phyloP scores from a whole-genome alignment of 805 yeast species.

The Candida tallmaniae region DNA sequence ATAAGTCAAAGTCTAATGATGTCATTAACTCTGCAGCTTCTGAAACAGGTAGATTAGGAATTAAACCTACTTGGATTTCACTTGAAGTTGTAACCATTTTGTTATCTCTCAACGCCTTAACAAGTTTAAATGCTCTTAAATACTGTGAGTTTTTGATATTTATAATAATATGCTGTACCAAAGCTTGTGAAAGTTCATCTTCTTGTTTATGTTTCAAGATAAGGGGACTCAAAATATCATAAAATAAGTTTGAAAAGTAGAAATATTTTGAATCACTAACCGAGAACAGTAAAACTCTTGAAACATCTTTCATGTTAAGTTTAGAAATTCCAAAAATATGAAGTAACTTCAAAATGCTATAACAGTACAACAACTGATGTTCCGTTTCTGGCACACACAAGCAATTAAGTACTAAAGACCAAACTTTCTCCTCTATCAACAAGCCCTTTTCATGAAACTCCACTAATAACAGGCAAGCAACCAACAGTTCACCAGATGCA shows the following conservation, averaged over 20 bases:
- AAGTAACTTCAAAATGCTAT: too few species aligned
- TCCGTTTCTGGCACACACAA: constrained; percentile 6
- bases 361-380: constrained; percentile 3
- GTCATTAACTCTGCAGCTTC: neutral
- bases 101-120: neutral
- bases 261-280: neutral
- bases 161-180: neutral
- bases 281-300: neutral
- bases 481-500: constrained; percentile 18
- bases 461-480: constrained; percentile 17
- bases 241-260: constrained; percentile 8
- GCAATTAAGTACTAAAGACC: constrained; percentile 9
- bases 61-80: neutral
- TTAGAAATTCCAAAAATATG: neutral
- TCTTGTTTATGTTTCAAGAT: neutral
- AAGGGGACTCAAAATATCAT: neutral
- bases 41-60: neutral
- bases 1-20: neutral
- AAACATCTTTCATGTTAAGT: constrained; percentile 3
- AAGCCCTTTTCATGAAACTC: constrained; percentile 9
- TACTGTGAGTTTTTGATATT: constrained; percentile 1
- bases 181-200: neutral
- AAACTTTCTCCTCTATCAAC: neutral
- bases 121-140: neutral
- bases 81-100: neutral